Conservation (phyloP, 352 stramenopile species). For the Thalassiosira mediterranea region DNA sequence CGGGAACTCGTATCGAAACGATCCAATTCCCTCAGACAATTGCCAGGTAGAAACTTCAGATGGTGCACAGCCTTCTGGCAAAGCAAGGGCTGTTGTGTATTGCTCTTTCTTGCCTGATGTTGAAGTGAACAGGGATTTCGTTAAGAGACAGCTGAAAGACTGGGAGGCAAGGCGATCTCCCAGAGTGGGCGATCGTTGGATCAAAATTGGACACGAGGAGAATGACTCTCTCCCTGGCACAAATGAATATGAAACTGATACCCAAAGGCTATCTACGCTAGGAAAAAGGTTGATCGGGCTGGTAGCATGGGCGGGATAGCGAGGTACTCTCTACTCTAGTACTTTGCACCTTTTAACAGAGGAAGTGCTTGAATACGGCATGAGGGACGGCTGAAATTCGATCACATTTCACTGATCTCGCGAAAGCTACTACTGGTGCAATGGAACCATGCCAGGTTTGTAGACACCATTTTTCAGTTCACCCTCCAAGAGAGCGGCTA, state of each 20-base stretch:
- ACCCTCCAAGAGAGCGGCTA: no score
- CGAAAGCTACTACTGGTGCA: no score
- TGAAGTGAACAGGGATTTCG: constrained; percentile 65
- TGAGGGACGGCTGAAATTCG: no score
- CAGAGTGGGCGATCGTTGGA: constrained; percentile 68
- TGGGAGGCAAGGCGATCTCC: constrained; percentile 35
- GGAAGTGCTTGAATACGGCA: no score
- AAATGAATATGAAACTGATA: neutral
- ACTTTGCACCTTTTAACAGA: no score
- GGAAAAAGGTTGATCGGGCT: constrained; percentile 20
- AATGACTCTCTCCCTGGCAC: constrained; percentile 3
- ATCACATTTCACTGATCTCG: no score
- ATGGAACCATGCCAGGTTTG: no score
- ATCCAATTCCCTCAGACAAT: constrained; percentile 25
- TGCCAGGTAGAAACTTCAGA: neutral
- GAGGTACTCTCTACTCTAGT: no score
- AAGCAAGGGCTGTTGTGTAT: constrained; percentile 70
- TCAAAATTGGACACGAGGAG: constrained; percentile 39
- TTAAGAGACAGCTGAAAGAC: constrained; percentile 63
- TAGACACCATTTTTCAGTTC: no score
- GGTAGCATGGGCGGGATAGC: constrained; percentile 3
- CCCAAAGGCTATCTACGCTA: constrained; percentile 32
- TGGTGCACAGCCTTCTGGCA: constrained; percentile 8
- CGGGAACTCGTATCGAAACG: constrained; percentile 75
- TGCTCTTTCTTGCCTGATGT: constrained; percentile 80